Evolutionary conservation across 148 eudicot species (phyloP), one percentile per base, ranked within the genome.

Genomic region (Dysphania ambrosioides): DNA sequence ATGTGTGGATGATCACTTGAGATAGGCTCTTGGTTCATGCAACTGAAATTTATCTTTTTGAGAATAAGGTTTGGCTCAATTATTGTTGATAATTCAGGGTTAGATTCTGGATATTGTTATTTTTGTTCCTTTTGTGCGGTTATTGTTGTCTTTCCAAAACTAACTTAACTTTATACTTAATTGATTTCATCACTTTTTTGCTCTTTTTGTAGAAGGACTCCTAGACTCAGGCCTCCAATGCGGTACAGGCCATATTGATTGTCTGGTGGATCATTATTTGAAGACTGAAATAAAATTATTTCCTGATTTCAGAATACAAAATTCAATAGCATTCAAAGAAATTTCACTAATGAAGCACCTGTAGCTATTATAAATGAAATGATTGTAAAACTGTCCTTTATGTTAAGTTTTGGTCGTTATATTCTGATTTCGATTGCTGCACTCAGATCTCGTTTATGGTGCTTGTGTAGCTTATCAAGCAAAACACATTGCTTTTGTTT

Each of bases 231-330:
- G 64, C 76, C 75, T 71, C 82, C 82, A 71, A 75, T 75, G 79
- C 82, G 82, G 44, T 80, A 80, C 82, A 80, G 79, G 76, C 82
- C 82, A 56, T 80, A 80, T 66, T 80, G 72, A 80, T 29, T 6
- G 49, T 26, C 47, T 27, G 29, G 30, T 66, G 70, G 51, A 40
- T 38, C 12, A 38, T 36, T 38, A 38, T 66, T 66, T 40, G 12
- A 38, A 18, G 66, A 16, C 36, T 19, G 31, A 38, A 32, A 58
- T 21, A 49, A 35, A 56, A 21, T 75, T 62, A 35, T 19, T 40
- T 40, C 21, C 23, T 40, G 73, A 51, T 68, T 31, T 60, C 53
- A 41, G 31, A 55, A 74, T 38, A 65, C 32, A 9, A 61, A 15
- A 27, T 55, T 53, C 74, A 62, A 79, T 59, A 69, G 78, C 58